These are phyloP conservation scores for Glonium stellatum DNA, from an alignment of 495 filamentous ascomycete genomes.

Conservation along the genomic window DNA sequence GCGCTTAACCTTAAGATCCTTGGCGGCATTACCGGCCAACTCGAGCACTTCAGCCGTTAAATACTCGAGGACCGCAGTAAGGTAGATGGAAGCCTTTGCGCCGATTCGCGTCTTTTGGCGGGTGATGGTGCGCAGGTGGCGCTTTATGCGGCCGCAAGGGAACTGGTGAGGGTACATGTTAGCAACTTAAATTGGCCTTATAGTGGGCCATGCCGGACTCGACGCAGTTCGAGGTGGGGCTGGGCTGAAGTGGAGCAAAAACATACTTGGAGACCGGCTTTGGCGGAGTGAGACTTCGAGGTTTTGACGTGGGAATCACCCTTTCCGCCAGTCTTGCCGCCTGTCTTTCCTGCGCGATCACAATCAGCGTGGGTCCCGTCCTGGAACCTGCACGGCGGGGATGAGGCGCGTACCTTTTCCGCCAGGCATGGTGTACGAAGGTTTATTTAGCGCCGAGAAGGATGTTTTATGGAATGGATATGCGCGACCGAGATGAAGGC, in stretches of 20 bases:
- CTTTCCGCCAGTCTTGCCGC: conserved; percentile 74
- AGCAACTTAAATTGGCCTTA: conserved; percentile 1
- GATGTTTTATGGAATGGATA: conserved; percentile 6
- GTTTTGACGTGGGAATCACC: conserved; percentile 65
- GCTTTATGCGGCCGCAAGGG: conserved; percentile 98
- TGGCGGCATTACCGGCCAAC: conserved; percentile 94
- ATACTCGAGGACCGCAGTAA: conserved; percentile 97
- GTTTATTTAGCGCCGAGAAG: conserved; percentile 1
- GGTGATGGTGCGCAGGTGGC: conserved; percentile 98
- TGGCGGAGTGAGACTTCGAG: conserved; percentile 96
- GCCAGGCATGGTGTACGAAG: conserved; percentile 34
- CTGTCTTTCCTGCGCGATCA: conserved; percentile 60
- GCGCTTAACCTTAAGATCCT: conserved; percentile 99
- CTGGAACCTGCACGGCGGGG: neutral
- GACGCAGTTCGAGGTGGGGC: neutral
- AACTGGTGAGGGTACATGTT: conserved; percentile 52
- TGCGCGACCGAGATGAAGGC: conserved; percentile 16
- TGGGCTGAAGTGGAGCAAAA: neutral
- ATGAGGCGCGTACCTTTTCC: conserved; percentile 35
- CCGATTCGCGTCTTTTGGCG: conserved; percentile 99
- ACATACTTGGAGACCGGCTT: conserved; percentile 97
- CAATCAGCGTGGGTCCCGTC: conserved; percentile 8
- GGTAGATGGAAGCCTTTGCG: conserved; percentile 97
- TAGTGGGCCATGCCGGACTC: conserved; percentile 5
- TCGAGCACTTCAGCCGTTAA: conserved; percentile 97